Percentiles rank a stretch among this genome's conserved stretches.
Evolutionary conservation across 352 stramenopile genomes (phyloP).

Genomic region (Globisporangium emineosum): DNA sequence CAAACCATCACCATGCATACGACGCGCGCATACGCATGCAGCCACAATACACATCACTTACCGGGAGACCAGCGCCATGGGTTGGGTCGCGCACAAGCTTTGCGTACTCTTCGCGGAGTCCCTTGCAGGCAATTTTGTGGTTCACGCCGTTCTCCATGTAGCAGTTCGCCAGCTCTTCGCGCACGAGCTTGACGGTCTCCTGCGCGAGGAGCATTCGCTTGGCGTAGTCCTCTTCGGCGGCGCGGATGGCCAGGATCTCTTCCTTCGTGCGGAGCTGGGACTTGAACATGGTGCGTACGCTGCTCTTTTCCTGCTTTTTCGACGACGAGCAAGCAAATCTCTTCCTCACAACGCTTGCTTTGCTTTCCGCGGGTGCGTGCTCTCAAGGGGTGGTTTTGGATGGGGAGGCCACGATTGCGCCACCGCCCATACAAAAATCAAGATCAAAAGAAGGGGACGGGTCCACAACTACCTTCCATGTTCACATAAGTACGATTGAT

Average conservation of each 20-base stretch:
- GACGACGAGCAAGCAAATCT: slow-evolving; percentile 12
- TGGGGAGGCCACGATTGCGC: slow-evolving; percentile 18
- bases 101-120: slow-evolving; percentile 77
- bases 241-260: slow-evolving; percentile 76
- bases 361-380: slow-evolving; percentile 14
- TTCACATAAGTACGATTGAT: slow-evolving; percentile 13
- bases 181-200: slow-evolving; percentile 82
- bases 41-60: slow-evolving; percentile 20
- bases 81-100: slow-evolving; percentile 80
- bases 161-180: slow-evolving; percentile 81
- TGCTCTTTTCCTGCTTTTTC: slow-evolving; percentile 8
- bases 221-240: slow-evolving; percentile 73
- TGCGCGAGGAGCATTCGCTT: slow-evolving; percentile 73
- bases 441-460: slow-evolving; percentile 9
- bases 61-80: slow-evolving; percentile 63
- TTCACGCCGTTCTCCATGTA: slow-evolving; percentile 89
- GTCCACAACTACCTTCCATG: background rate
- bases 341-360: slow-evolving; percentile 10
- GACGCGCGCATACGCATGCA: background rate
- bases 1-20: background rate
- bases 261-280: slow-evolving; percentile 79
- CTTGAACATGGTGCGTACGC: slow-evolving; percentile 37
- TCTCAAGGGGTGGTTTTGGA: slow-evolving; percentile 19
- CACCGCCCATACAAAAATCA: slow-evolving; percentile 15
- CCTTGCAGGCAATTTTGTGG: slow-evolving; percentile 86